Conservation (phyloP, 2,329 filamentous ascomycete species). For the Dothideomycetes sp. region DNA sequence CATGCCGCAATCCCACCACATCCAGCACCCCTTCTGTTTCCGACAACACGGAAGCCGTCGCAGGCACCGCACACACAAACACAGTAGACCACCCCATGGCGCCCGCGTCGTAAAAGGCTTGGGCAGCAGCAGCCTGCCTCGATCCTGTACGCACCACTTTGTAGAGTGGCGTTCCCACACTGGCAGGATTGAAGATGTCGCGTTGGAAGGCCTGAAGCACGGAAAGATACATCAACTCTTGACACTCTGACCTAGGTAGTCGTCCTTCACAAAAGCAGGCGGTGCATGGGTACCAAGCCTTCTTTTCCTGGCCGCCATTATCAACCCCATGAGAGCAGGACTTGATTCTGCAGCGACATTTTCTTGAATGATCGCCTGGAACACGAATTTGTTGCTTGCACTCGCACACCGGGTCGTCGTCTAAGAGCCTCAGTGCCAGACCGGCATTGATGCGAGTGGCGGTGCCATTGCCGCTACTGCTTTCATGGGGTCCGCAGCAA, state of each 20-base stretch:
- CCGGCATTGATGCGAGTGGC: neutral
- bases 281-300: neutral
- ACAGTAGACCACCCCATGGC: slow-evolving; percentile 1
- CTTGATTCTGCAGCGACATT: too few species aligned
- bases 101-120: slow-evolving; percentile 2
- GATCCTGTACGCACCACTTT: slow-evolving; percentile 1
- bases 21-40: neutral
- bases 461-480: neutral
- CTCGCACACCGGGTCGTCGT: neutral
- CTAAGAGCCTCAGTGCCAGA: neutral
- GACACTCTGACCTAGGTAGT: neutral
- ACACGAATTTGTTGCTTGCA: neutral
- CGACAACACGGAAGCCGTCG: neutral
- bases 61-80: slow-evolving; percentile 1
- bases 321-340: too few species aligned
- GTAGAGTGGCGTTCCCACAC: neutral
- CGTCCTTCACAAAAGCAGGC: neutral
- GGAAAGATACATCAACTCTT: neutral
- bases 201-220: neutral
- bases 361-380: neutral
- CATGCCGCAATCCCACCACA: neutral
- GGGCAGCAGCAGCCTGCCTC: neutral
- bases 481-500: too few species aligned
- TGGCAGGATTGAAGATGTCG: neutral
- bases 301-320: too few species aligned